These are phyloP conservation scores for Trichoderma citrinoviride DNA, from an alignment of 2,329 filamentous ascomycete species.

Conservation along the genomic window DNA sequence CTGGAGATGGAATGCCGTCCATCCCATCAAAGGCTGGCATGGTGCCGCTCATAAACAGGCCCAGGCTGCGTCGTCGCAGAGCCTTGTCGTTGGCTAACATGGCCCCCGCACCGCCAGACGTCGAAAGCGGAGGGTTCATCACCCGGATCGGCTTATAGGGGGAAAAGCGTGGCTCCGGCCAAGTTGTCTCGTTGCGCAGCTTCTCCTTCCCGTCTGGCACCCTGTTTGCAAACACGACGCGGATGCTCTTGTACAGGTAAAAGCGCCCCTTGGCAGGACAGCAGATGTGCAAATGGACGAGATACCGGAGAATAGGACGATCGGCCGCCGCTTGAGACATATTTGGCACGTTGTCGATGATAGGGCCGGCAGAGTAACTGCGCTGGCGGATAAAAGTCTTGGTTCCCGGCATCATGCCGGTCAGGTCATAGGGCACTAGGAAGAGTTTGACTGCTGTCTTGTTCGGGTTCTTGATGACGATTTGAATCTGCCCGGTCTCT, in stretches of 20 bases:
- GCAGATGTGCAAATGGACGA: constrained; percentile 92
- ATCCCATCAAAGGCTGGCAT: constrained; percentile 37
- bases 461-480: constrained; percentile 97
- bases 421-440: constrained; percentile 85
- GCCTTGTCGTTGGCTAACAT: constrained; percentile 59
- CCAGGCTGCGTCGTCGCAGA: constrained; percentile 56
- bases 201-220: constrained; percentile 95
- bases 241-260: constrained; percentile 87
- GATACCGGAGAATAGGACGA: constrained; percentile 77
- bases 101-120: constrained; percentile 43
- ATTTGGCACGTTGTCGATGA: constrained; percentile 63
- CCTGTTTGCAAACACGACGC: constrained; percentile 94
- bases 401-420: constrained; percentile 87
- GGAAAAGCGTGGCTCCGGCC: constrained; percentile 83
- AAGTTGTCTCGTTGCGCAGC: constrained; percentile 82
- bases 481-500: constrained; percentile 89
- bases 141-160: constrained; percentile 70
- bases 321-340: constrained; percentile 37
- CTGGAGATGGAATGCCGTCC: constrained; percentile 11
- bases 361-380: constrained; percentile 83
- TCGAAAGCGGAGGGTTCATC: constrained; percentile 44
- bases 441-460: constrained; percentile 98
- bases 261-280: constrained; percentile 78
- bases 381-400: constrained; percentile 96
- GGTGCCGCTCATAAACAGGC: constrained; percentile 41